Conservation (phyloP, 2,329 filamentous ascomycete genomes). For the Paecilomyces niveus region DNA sequence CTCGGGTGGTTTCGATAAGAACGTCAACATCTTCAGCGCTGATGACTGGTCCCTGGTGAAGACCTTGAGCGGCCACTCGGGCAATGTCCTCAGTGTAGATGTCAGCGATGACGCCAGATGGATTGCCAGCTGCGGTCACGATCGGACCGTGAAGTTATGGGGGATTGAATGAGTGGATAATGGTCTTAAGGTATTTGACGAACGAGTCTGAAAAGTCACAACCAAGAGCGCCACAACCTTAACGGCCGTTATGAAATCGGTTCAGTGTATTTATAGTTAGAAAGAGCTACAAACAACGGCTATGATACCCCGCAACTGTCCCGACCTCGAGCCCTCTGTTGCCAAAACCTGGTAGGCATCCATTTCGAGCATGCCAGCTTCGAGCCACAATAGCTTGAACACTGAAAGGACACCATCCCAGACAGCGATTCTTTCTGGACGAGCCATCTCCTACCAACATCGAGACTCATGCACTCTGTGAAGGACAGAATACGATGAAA, state of each 20-base stretch:
- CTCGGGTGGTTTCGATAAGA: conserved; percentile 85
- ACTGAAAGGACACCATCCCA: too few species aligned
- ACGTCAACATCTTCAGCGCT: conserved; percentile 90
- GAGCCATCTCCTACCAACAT: too few species aligned
- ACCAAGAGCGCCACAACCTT: background rate
- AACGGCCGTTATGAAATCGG: background rate
- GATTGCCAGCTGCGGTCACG: conserved; percentile 92
- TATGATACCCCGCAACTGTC: background rate
- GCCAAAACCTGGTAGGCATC: too few species aligned
- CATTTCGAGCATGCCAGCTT: too few species aligned
- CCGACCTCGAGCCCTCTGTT: too few species aligned
- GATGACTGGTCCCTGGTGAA: conserved; percentile 93
- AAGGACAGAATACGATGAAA: too few species aligned
- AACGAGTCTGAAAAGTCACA: background rate
- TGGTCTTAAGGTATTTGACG: background rate
- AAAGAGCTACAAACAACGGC: background rate
- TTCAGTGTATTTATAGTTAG: background rate
- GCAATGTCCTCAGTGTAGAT: conserved; percentile 85
- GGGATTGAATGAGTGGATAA: conserved; percentile 63
- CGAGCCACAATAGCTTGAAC: too few species aligned
- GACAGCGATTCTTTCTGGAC: too few species aligned
- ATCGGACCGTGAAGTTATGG: conserved; percentile 95
- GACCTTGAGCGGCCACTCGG: conserved; percentile 80
- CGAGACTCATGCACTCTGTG: too few species aligned
- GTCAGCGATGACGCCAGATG: conserved; percentile 78